Evolutionary conservation across 2,329 filamentous ascomycete species (phyloP).

Genomic region (Cadophora malorum): DNA sequence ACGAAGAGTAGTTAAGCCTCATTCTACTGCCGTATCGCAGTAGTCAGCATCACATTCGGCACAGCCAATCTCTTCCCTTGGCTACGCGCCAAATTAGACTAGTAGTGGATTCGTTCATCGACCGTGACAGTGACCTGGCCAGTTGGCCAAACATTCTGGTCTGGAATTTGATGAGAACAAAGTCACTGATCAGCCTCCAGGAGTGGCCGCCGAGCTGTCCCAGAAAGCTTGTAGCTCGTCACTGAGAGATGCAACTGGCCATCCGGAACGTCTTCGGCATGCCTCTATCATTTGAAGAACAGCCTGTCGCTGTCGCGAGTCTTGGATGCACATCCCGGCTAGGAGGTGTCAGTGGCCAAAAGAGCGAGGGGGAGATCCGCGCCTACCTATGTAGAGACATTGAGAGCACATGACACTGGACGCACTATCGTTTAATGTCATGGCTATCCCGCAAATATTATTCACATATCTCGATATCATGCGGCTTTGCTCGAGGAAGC

Average conservation of each 20-base stretch:
- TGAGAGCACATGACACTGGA: slow-evolving; percentile 53
- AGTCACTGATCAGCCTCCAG: not conserved
- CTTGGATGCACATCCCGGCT: slow-evolving; percentile 52
- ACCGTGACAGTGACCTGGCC: no score
- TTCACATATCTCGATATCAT: slow-evolving; percentile 54
- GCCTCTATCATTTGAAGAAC: slow-evolving; percentile 48
- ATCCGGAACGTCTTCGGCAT: slow-evolving; percentile 49
- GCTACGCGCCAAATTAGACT: no score
- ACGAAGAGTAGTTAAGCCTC: not conserved
- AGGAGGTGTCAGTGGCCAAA: not conserved
- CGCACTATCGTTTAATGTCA: slow-evolving; percentile 50
- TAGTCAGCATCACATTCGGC: not conserved
- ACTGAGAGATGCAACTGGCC: slow-evolving; percentile 47
- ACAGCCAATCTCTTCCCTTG: not conserved
- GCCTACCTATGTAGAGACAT: slow-evolving; percentile 48
- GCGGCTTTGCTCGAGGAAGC: slow-evolving; percentile 53
- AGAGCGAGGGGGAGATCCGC: not conserved
- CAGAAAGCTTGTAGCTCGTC: slow-evolving; percentile 45
- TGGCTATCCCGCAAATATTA: slow-evolving; percentile 57
- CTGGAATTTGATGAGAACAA: not conserved
- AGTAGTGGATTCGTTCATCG: no score
- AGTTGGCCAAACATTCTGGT: not conserved
- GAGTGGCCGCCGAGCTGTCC: slow-evolving; percentile 24
- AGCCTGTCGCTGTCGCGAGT: slow-evolving; percentile 46
- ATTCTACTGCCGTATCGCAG: not conserved